phyloP scores from a whole-genome alignment of 306 rosid species.

The Gillenia trifoliata region DNA sequence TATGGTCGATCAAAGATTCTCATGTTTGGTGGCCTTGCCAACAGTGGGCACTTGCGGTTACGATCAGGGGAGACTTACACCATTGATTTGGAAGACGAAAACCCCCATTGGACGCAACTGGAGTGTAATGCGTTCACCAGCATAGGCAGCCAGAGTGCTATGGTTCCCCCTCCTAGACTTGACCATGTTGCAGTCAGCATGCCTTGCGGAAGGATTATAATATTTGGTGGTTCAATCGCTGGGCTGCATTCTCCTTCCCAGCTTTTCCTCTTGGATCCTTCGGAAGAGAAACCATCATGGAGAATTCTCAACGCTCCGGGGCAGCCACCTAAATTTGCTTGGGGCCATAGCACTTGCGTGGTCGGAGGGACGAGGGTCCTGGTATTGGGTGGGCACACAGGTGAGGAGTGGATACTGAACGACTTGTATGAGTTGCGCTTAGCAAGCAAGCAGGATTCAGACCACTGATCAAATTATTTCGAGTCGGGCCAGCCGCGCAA shows the following conservation, averaged over 20 bases:
- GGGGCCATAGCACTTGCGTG: constrained; percentile 98
- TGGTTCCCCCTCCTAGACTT: constrained; percentile 87
- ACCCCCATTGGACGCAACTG: constrained; percentile 83
- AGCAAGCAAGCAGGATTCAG: constrained; percentile 78
- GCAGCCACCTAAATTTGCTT: constrained; percentile 89
- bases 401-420: constrained; percentile 97
- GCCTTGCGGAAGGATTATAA: constrained; percentile 98
- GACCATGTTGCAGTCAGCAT: constrained; percentile 97
- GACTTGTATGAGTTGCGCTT: constrained; percentile 93
- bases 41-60: constrained; percentile 78
- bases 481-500: neutral
- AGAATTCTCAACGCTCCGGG: constrained; percentile 93
- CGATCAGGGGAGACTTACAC: constrained; percentile 93
- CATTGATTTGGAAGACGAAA: constrained; percentile 74
- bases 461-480: constrained; percentile 29
- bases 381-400: constrained; percentile 91
- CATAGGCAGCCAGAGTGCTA: constrained; percentile 72
- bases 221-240: constrained; percentile 87
- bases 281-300: constrained; percentile 98
- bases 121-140: constrained; percentile 68
- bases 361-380: constrained; percentile 95
- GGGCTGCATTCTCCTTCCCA: constrained; percentile 99
- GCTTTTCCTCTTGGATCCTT: constrained; percentile 87
- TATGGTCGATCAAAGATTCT: constrained; percentile 82
- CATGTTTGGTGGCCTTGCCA: constrained; percentile 98